A percentile compares a stretch with the other conserved stretches of the same genome.
Evolutionary conservation across 495 filamentous ascomycete genomes (phyloP).

Genomic region (Penicillium herquei): DNA sequence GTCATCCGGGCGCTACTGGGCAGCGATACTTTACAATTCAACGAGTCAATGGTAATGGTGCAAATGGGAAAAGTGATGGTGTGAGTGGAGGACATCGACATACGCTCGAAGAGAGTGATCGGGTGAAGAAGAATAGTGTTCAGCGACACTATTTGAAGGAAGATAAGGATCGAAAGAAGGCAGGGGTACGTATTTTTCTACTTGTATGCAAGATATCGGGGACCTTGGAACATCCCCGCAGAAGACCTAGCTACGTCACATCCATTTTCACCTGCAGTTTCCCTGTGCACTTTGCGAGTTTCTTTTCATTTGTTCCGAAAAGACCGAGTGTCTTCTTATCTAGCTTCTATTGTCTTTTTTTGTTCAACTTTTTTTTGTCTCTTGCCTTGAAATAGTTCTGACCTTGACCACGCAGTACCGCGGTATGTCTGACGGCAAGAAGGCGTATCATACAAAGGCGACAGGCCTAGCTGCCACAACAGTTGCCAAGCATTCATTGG

Average conservation of each 20-base stretch:
- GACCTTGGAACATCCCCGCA: constrained; percentile 20
- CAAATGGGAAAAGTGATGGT: constrained; percentile 68
- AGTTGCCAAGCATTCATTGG: constrained; percentile 67
- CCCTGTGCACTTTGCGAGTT: background rate
- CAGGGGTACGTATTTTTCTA: constrained; percentile 51
- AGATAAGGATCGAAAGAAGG: constrained; percentile 67
- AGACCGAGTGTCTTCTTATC: too few species aligned
- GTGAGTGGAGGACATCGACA: constrained; percentile 70
- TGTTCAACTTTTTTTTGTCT: background rate
- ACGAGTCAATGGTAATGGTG: constrained; percentile 74
- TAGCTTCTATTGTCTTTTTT: background rate
- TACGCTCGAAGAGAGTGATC: constrained; percentile 73
- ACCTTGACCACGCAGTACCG: constrained; percentile 20
- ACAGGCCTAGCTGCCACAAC: constrained; percentile 74
- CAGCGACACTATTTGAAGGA: constrained; percentile 63
- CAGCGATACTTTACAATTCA: constrained; percentile 70
- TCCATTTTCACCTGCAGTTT: constrained; percentile 1
- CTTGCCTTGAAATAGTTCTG: constrained; percentile 1
- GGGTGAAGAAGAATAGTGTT: constrained; percentile 82
- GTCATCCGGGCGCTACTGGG: constrained; percentile 47
- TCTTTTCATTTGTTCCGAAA: background rate
- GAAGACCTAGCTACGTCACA: constrained; percentile 22
- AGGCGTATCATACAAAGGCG: constrained; percentile 79
- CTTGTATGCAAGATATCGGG: constrained; percentile 11
- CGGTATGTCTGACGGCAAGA: constrained; percentile 52